Base-by-base conservation (phyloP, 148 eudicot genomes). In the Mesembryanthemum crystallinum region DNA sequence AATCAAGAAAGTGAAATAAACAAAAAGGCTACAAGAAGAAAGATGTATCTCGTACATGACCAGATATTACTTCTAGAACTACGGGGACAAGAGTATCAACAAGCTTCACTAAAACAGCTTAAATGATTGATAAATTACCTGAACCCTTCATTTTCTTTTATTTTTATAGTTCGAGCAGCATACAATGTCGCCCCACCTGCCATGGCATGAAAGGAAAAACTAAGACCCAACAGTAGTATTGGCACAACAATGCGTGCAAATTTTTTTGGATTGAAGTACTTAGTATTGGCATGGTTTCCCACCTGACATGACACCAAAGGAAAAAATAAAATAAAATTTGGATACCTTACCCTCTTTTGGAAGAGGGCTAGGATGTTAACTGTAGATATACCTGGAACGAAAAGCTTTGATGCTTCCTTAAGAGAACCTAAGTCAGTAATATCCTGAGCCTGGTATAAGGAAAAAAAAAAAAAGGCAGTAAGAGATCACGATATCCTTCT, bases 361-460 rank as follows among this genome's bases (percentile, higher is more conserved):
- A 5, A 35, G 49, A 51, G 28, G 47, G 27, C 21, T 43, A 13
- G 15, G 43, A 25, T 12, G 20, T 18, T 10, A 7, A 58, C 18
- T 21, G 21, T 39, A n/a, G 67, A 77, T 30, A 55, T 79, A 93
- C 98, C 97, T 62, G 98, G 98, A 77, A 94, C 87, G 76, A 94
- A 94, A 73, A 94, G 74, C 75, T 90, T 94, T 64, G 97, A 87
- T 61, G 93, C 98, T 49, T 85, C 95, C 85, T 94, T 94, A 64
- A 94, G 77, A 23, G 98, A 83, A 54, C 98, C 98, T 60, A 94
- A 74, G 88, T 84, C 89, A 58, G 91, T 75, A 67, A 94, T 80
- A 84, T 94, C 97, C 73, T 91, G 85, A 63, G 98, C 98, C 98
- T 94, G 92, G 69, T 63, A 79, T 68, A 67, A 76, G 57, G 61